Base-by-base conservation (phyloP, 1,139 yeast genomes). In the Taiozyma sp. region DNA sequence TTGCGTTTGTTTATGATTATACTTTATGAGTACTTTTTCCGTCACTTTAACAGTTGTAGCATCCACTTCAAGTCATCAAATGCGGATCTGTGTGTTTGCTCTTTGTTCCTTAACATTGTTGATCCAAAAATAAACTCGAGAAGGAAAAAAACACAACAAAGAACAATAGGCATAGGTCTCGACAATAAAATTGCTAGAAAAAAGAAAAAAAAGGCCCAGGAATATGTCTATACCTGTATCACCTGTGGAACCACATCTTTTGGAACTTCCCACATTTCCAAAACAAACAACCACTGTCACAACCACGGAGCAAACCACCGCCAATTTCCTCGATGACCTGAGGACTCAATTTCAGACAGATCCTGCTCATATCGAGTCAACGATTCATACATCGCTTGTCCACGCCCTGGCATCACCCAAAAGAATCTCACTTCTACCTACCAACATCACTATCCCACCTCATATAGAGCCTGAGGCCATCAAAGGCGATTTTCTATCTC, bases 351-450 rank as follows among this genome's bases (percentile, higher is more conserved):
- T 48, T 24, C n/a, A 24, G 3, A 13, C 46, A 13, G 30, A 29
- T 6, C n/a, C 9, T 3, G 5, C 10, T 16, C 38, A 46, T 8
- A 14, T 38, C 23, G 16, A 14, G n/a, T 36, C 39, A 3, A 48
- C 47, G 23, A 28, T 51, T 4, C 13, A 19, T 4, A 8, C n/a
- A 7, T 42, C 48, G 12, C 45, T 49, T 9, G 4, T 28, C 6
- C 44, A 49, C 19, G 43, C 48, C 2, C 7, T 9, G 2, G 14
- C 10, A 0, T 12, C 13, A 4, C 46, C 51, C 9, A 36, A 36
- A n/a, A n/a, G 39, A 14, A 46, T 51, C 34, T 39, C 53, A 8
- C 46, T 51, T 49, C 28, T 51, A 13, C 34, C 44, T 19, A 47
- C 52, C 7, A 30, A 43, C 22, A 10, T 43, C 22, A 34, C 23